Percentiles rank a stretch among this genome's conserved stretches.
Evolutionary conservation across 495 filamentous ascomycete genomes (phyloP).

Genomic region (Usnea hakonensis): DNA sequence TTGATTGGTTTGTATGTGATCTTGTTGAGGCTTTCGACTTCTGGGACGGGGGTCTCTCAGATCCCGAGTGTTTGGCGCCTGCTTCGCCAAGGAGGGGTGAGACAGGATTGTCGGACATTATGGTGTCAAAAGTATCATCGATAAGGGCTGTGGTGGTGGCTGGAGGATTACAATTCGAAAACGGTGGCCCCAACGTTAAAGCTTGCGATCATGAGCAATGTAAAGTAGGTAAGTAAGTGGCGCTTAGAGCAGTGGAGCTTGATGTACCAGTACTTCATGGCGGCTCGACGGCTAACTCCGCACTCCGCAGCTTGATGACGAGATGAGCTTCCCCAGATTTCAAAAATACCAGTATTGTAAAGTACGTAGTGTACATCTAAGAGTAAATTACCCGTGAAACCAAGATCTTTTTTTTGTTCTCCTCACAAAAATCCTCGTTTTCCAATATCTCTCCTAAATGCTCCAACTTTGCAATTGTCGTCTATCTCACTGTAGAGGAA

Average conservation of each 20-base stretch:
- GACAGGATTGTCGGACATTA: conserved; percentile 20
- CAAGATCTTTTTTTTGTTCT: background rate
- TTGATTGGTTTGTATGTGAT: conserved; percentile 14
- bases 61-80: conserved; percentile 10
- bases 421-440: background rate
- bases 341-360: background rate
- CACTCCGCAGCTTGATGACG: conserved; percentile 3
- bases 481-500: background rate
- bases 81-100: conserved; percentile 17
- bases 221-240: background rate
- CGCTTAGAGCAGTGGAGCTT: background rate
- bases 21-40: conserved; percentile 12
- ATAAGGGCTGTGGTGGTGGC: background rate
- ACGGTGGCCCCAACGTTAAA: background rate
- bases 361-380: too few relatives aligned
- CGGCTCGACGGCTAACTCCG: conserved; percentile 4
- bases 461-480: background rate
- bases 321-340: background rate
- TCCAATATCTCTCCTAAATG: background rate
- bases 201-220: background rate
- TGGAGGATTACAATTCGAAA: background rate
- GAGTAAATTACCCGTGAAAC: background rate
- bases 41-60: conserved; percentile 12
- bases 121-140: background rate
- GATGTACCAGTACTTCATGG: background rate